These are phyloP conservation scores for Ceriops zippeliana DNA, from an alignment of 345 rosid species.

Conservation along the genomic window DNA sequence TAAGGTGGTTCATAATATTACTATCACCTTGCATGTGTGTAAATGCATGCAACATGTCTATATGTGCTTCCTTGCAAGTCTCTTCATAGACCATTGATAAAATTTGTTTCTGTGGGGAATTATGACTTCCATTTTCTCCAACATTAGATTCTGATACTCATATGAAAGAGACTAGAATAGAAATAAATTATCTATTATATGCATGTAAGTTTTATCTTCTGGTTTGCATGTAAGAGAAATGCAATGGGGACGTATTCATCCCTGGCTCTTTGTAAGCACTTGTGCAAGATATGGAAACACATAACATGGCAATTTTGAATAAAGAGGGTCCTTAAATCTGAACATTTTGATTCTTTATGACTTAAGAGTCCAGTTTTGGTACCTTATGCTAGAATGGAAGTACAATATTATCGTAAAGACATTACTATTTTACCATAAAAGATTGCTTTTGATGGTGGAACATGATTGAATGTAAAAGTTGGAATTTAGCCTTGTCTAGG, in stretches of 20 bases:
- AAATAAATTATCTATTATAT: no score
- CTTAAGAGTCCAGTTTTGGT: slow-evolving; percentile 1
- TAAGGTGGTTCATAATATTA: no score
- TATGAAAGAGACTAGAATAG: no score
- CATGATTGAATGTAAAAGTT: no score
- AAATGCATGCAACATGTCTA: neutral
- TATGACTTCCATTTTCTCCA: neutral
- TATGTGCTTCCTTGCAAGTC: neutral
- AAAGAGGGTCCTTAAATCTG: neutral
- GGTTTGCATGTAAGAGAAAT: neutral
- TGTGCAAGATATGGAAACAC: neutral
- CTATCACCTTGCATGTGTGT: neutral
- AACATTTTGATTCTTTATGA: neutral
- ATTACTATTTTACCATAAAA: no score
- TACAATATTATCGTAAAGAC: no score
- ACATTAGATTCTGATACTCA: neutral
- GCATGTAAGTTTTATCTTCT: no score
- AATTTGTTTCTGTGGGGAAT: neutral
- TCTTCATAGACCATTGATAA: neutral
- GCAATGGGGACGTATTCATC: neutral
- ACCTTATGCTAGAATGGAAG: neutral
- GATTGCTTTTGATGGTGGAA: no score
- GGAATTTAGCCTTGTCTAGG: no score
- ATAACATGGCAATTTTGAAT: neutral
- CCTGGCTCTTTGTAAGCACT: no score